These are phyloP conservation scores for Asterophora lycoperdoides DNA, from an alignment of 768 basidiomycete species.

Conservation along the genomic window DNA sequence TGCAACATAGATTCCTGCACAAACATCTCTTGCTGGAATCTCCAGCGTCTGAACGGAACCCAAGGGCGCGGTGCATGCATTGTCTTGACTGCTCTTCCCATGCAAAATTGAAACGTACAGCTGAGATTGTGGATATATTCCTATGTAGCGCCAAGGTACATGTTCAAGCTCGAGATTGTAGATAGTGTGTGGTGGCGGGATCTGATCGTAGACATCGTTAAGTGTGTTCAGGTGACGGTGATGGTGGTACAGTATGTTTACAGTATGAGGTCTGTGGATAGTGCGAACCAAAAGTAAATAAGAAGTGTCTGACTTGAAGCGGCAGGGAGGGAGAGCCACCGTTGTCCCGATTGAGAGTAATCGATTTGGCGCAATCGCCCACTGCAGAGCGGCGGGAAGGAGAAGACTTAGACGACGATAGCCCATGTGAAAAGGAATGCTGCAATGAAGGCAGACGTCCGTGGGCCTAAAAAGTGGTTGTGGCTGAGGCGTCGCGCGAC, in stretches of 20 bases:
- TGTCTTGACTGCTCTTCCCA: too few relatives aligned
- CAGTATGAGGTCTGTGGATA: slow-evolving; percentile 1
- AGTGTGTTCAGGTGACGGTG: not conserved
- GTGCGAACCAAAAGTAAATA: too few relatives aligned
- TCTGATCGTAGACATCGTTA: not conserved
- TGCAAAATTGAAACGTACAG: not conserved
- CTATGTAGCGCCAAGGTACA: not conserved
- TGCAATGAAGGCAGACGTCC: too few relatives aligned
- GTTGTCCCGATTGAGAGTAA: too few relatives aligned
- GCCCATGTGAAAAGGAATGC: slow-evolving; percentile 14
- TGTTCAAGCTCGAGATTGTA: not conserved
- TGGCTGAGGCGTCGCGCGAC: slow-evolving; percentile 12
- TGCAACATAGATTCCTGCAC: not conserved
- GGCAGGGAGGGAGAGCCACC: too few relatives aligned
- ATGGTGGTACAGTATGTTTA: slow-evolving; percentile 9
- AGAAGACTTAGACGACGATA: not conserved
- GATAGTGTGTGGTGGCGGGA: not conserved
- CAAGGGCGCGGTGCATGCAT: not conserved
- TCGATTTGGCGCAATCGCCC: too few relatives aligned
- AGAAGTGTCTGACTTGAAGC: too few relatives aligned
- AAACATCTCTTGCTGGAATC: not conserved
- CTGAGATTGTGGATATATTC: not conserved
- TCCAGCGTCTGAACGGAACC: not conserved
- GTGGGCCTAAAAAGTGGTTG: too few relatives aligned
- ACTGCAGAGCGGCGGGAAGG: too few relatives aligned